Base-by-base conservation (phyloP, 345 rosid species). In the Dimocarpus longan region DNA sequence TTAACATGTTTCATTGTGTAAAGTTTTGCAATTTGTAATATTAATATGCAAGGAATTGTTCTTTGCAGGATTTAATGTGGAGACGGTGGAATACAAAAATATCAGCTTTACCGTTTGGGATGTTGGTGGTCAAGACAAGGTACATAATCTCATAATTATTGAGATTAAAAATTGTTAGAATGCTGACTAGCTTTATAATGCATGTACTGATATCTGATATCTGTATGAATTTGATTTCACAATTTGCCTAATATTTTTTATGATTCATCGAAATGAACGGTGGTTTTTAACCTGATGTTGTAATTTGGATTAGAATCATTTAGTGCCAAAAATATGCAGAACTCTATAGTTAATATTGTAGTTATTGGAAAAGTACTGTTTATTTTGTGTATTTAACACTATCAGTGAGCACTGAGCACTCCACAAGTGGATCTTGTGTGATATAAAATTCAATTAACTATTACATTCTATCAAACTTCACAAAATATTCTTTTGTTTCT, bases 91-190 rank as follows among this genome's bases (percentile, higher is more conserved):
- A 70, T 94, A 94, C 87, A 94, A 94, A 91, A 94, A 92, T 84
- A 94, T 94, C 79, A 94, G 98, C 87, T 88, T 90, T 86, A 88
- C 91, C 37, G 93, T 90, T 26, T 90, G 98, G 98, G 98, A 91
- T 88, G 98, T 94, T 0, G 98, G 98, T 64, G 98, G 97, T 81
- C 98, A 94, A 65, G 98, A 94, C 90, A 92, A 94, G 97, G 95
- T 92, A 85, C 68, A 69, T 52, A 52, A 57, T n/a, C 50, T 73
- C 37, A n/a, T n/a, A 68, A 59, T 39, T 54, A 16, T 71, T 52
- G 15, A 2, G 62, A 32, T 32, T 6, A 32, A 71, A 52, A 22
- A 44, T 32, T 71, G 10, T 54, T 56, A 40, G 66, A 11, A 57
- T 5, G 52, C 67, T 57, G 8, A 28, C 10, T 44, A 44, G 37